These are phyloP conservation scores for Stephania japonica DNA, from an alignment of 164 flowering plant genomes.

Conservation along the genomic window DNA sequence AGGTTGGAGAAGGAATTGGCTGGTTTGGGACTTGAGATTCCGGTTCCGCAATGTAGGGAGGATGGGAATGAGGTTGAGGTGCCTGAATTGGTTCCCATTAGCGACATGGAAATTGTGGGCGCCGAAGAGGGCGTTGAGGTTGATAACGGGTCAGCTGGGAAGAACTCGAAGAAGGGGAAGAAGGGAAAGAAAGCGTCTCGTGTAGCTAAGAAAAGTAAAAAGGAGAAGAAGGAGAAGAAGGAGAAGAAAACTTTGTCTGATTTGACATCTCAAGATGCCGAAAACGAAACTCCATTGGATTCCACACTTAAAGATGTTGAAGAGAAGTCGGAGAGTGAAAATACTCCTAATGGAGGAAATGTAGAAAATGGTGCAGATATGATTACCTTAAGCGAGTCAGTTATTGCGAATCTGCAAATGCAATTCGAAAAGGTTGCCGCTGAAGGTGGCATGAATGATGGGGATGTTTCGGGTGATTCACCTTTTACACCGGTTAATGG, in stretches of 20 bases:
- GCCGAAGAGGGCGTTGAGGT: background rate
- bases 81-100: constrained; percentile 38
- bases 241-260: constrained; percentile 16
- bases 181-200: background rate
- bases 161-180: background rate
- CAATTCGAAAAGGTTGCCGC: constrained; percentile 90
- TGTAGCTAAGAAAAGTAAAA: no score
- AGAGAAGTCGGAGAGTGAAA: constrained; percentile 9
- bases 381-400: constrained; percentile 35
- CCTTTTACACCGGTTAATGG: constrained; percentile 19
- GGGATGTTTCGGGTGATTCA: constrained; percentile 26
- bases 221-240: constrained; percentile 35
- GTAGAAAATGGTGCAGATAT: constrained; percentile 17
- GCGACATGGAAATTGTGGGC: constrained; percentile 12
- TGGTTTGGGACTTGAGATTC: constrained; percentile 36
- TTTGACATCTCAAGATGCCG: constrained; percentile 26
- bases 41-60: constrained; percentile 25
- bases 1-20: constrained; percentile 71
- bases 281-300: constrained; percentile 16
- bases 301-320: background rate
- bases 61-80: constrained; percentile 28
- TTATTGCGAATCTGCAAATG: constrained; percentile 67
- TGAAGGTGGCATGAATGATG: constrained; percentile 56
- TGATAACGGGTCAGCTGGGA: constrained; percentile 1
- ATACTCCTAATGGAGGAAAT: constrained; percentile 16